A percentile compares a stretch with the other conserved stretches of the same genome.
Evolutionary conservation across 805 yeast species (phyloP).

Genomic region (Yamadazyma philogaea): DNA sequence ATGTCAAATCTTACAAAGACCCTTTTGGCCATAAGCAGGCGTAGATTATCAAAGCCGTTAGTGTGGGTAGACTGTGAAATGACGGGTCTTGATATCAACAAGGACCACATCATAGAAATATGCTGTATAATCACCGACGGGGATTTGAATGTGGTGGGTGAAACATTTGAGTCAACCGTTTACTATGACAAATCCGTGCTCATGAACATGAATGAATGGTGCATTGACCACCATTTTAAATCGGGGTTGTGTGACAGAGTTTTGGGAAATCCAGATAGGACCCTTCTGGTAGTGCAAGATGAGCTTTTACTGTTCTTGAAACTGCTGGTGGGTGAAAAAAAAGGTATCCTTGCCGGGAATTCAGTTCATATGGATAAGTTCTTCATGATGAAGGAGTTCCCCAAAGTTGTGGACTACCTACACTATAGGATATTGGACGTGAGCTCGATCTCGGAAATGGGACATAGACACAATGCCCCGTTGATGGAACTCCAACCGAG

Average conservation of each 20-base stretch:
- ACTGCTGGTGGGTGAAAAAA: conserved; percentile 47
- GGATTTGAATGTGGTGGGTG: conserved; percentile 65
- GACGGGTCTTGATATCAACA: conserved; percentile 85
- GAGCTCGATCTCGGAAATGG: conserved; percentile 78
- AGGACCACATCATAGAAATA: conserved; percentile 87
- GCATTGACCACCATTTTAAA: conserved; percentile 71
- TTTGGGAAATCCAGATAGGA: conserved; percentile 48
- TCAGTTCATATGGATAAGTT: conserved; percentile 88
- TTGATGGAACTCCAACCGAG: conserved; percentile 56
- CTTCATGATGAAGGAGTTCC: conserved; percentile 82
- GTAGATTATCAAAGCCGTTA: conserved; percentile 25
- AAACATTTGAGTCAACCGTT: conserved; percentile 70
- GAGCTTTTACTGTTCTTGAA: conserved; percentile 64
- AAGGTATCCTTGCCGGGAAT: conserved; percentile 85
- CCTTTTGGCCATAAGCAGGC: conserved; percentile 2
- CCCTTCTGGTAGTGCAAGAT: conserved; percentile 57
- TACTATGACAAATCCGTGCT: conserved; percentile 60
- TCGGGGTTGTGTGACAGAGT: conserved; percentile 77
- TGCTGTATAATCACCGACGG: conserved; percentile 90
- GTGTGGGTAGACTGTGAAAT: conserved; percentile 99
- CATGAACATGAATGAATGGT: conserved; percentile 86
- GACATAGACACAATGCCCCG: conserved; percentile 69
- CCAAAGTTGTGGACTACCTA: conserved; percentile 57
- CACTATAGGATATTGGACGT: conserved; percentile 87
- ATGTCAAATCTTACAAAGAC: conserved; percentile 2